phyloP scores from a whole-genome alignment of 1,284 basidiomycete genomes.

The Cryptococcus wingfieldii region DNA sequence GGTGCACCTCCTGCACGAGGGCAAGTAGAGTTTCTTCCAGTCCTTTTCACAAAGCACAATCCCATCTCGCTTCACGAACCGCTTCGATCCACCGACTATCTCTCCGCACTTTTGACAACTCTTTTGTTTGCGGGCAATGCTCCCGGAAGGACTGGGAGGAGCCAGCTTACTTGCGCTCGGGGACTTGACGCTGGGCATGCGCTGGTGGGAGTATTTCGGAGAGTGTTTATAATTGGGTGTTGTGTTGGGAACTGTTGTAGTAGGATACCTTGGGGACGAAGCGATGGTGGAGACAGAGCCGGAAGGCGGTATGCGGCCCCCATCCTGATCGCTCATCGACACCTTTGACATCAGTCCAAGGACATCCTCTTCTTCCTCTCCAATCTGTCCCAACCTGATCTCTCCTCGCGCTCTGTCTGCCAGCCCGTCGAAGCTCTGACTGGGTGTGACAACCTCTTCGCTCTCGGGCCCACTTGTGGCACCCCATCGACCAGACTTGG shows the following conservation, averaged over 20 bases:
- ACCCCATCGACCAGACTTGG: slow-evolving; percentile 18
- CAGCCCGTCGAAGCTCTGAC: slow-evolving; percentile 43
- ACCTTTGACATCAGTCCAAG: slow-evolving; percentile 18
- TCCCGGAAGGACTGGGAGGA: neutral
- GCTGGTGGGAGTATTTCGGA: slow-evolving; percentile 1
- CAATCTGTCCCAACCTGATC: slow-evolving; percentile 32
- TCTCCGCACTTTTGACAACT: slow-evolving; percentile 64
- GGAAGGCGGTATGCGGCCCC: slow-evolving; percentile 6
- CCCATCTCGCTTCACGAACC: slow-evolving; percentile 67
- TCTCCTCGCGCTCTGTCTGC: slow-evolving; percentile 18
- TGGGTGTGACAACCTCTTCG: slow-evolving; percentile 45
- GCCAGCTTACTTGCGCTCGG: too few relatives aligned
- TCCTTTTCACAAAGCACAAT: slow-evolving; percentile 74
- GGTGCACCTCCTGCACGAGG: slow-evolving; percentile 75
- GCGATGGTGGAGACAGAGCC: slow-evolving; percentile 15
- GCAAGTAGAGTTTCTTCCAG: slow-evolving; percentile 91
- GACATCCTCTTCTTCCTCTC: slow-evolving; percentile 38
- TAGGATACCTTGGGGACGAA: slow-evolving; percentile 1
- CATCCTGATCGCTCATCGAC: slow-evolving; percentile 2
- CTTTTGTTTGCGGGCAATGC: slow-evolving; percentile 13
- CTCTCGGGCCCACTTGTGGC: slow-evolving; percentile 24
- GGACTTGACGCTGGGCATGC: too few relatives aligned
- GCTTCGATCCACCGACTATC: slow-evolving; percentile 63
- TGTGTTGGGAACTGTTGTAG: slow-evolving; percentile 4
- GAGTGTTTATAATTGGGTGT: slow-evolving; percentile 9